A percentile compares a stretch with the other conserved stretches of the same genome.
Conservation (phyloP, 73 alveolate species). For the Effrenium voratum region DNA sequence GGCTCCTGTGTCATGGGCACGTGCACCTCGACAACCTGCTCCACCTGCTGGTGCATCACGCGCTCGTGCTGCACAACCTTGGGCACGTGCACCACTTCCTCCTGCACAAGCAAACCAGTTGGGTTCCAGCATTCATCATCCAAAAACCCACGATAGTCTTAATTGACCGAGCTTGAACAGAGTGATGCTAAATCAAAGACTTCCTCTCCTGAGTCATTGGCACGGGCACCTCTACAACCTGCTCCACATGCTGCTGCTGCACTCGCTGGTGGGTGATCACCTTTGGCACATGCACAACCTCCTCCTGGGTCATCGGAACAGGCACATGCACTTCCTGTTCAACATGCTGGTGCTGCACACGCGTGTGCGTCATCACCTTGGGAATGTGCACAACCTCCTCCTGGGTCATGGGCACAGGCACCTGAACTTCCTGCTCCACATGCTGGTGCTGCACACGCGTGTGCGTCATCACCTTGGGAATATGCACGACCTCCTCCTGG, state of each 20-base stretch:
- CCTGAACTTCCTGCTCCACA: slow-evolving; percentile 34
- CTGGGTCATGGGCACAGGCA: slow-evolving; percentile 42
- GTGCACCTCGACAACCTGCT: slow-evolving; percentile 77
- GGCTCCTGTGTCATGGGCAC: slow-evolving; percentile 62
- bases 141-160: no score
- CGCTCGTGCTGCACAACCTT: slow-evolving; percentile 64
- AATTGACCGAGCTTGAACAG: no score
- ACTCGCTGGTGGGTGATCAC: slow-evolving; percentile 59
- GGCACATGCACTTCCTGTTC: slow-evolving; percentile 49
- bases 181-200: no score
- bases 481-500: slow-evolving; percentile 87
- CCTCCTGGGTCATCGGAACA: slow-evolving; percentile 50
- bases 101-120: background rate
- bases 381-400: slow-evolving; percentile 30
- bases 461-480: slow-evolving; percentile 86
- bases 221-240: slow-evolving; percentile 65
- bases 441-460: slow-evolving; percentile 68
- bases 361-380: slow-evolving; percentile 56
- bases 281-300: slow-evolving; percentile 65
- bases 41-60: slow-evolving; percentile 48
- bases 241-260: slow-evolving; percentile 87
- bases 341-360: slow-evolving; percentile 25
- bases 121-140: background rate
- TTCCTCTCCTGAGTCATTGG: slow-evolving; percentile 41
- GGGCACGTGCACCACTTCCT: slow-evolving; percentile 81